Conservation (phyloP, 495 filamentous ascomycete genomes). For the Podospora comata region DNA sequence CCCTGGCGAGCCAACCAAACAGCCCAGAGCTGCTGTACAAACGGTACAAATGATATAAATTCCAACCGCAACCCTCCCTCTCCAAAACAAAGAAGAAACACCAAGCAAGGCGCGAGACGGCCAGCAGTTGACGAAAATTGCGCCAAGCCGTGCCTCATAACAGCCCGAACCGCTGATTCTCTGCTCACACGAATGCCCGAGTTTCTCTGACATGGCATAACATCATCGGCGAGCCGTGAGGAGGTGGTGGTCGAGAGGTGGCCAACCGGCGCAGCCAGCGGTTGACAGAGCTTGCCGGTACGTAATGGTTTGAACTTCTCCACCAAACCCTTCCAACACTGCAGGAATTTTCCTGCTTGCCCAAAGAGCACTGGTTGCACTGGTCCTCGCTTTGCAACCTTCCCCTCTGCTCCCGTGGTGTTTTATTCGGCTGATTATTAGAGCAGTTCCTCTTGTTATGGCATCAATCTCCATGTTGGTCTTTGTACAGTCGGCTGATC, state of each 20-base stretch:
- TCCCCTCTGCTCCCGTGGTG: background rate
- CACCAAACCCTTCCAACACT: conserved; percentile 14
- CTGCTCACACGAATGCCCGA: conserved; percentile 22
- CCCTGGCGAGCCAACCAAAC: background rate
- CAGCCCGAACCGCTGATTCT: background rate
- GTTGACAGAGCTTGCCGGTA: conserved; percentile 19
- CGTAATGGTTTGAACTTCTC: conserved; percentile 32
- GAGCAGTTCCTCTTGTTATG: background rate
- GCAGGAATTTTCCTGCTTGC: conserved; percentile 4
- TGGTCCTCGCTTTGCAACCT: background rate
- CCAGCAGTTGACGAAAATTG: conserved; percentile 29
- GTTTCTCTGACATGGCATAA: conserved; percentile 39
- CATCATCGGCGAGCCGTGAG: conserved; percentile 23
- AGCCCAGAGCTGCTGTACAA: background rate
- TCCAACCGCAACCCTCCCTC: background rate
- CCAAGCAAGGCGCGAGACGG: conserved; percentile 24
- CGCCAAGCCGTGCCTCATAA: conserved; percentile 9
- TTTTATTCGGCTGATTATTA: conserved; percentile 2
- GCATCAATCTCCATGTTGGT: conserved; percentile 2
- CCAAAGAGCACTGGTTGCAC: conserved; percentile 1
- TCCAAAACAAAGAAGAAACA: conserved; percentile 2
- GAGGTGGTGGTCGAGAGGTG: conserved; percentile 6
- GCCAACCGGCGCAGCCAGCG: conserved; percentile 15
- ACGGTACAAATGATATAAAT: background rate
- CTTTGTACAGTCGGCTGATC: conserved; percentile 10